These are phyloP conservation scores for Gynochthodes officinalis DNA, from an alignment of 257 asterid genomes.

Conservation along the genomic window DNA sequence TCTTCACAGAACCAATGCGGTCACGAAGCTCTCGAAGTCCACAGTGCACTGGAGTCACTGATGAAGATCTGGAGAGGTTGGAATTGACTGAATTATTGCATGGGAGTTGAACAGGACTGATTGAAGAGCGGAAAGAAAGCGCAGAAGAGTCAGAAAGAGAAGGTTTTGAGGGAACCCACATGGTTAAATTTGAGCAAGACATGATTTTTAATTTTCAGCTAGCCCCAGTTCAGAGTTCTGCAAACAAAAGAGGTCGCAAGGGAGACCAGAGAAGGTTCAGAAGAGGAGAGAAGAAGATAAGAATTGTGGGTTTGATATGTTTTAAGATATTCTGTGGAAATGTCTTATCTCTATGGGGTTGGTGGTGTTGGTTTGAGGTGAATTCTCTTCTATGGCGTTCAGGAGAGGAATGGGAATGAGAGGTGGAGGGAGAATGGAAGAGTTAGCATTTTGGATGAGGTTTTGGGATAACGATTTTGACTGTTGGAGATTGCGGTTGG, in stretches of 20 bases:
- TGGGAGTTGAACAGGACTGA: constrained; percentile 64
- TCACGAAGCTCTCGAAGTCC: constrained; percentile 76
- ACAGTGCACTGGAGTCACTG: constrained; percentile 63
- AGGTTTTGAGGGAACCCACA: constrained; percentile 74
- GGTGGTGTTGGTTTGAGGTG: constrained; percentile 38
- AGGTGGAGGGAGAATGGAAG: constrained; percentile 54
- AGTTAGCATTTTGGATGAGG: constrained; percentile 53
- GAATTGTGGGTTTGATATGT: constrained; percentile 20
- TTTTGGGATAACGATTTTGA: constrained; percentile 77
- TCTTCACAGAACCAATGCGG: constrained; percentile 73
- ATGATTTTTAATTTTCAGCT: constrained; percentile 23
- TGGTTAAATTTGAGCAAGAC: constrained; percentile 80
- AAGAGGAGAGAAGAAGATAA: constrained; percentile 19
- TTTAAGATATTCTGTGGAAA: constrained; percentile 11
- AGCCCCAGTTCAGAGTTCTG: constrained; percentile 22
- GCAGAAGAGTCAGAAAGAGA: constrained; percentile 58
- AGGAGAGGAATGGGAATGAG: constrained; percentile 41
- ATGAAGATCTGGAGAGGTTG: constrained; percentile 38
- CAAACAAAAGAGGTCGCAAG: constrained; percentile 22
- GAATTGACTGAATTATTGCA: constrained; percentile 31
- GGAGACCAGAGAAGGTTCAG: constrained; percentile 21
- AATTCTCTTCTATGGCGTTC: constrained; percentile 26
- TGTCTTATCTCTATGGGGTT: constrained; percentile 34
- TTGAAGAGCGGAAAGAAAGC: constrained; percentile 60
- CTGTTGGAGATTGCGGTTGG: constrained; percentile 36